Conservation (phyloP, 192 early-diverging fungal species). For the Pecoramyces ruminantium region DNA sequence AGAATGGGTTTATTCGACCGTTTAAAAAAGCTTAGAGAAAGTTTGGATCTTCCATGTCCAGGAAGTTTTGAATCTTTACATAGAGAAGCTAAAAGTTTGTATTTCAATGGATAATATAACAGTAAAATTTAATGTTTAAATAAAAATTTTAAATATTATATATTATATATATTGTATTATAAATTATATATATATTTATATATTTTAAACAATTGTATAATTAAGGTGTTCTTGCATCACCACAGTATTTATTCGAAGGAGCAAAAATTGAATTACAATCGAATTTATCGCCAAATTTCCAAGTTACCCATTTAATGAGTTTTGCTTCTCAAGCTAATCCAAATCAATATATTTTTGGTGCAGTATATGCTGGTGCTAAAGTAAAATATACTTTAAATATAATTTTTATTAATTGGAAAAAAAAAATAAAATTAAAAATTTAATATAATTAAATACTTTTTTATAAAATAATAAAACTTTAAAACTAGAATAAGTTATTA, state of each 20-base stretch:
- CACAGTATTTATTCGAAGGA: constrained; percentile 84
- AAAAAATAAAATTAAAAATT: too few species aligned
- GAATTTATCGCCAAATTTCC: constrained; percentile 85
- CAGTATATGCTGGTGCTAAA: constrained; percentile 50
- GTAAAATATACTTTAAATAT: not conserved
- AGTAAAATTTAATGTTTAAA: too few species aligned
- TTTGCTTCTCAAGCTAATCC: constrained; percentile 53
- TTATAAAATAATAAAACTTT: too few species aligned
- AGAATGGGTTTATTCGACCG: not conserved
- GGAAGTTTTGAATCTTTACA: constrained; percentile 69
- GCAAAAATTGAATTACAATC: constrained; percentile 85
- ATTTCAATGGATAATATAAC: too few species aligned
- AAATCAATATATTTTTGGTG: constrained; percentile 80
- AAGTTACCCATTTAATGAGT: constrained; percentile 63
- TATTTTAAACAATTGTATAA: not conserved
- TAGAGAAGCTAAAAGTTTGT: constrained; percentile 59
- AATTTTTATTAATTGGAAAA: too few species aligned
- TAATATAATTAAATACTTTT: too few species aligned
- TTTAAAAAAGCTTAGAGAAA: constrained; percentile 2
- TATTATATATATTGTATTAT: too few species aligned
- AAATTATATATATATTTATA: too few species aligned
- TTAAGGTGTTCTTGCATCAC: constrained; percentile 5
- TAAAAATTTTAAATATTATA: too few species aligned
- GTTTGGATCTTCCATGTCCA: constrained; percentile 52
- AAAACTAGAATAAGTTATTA: too few species aligned